Conservation (phyloP, 768 basidiomycete genomes). For the Leccinellum albellum region DNA sequence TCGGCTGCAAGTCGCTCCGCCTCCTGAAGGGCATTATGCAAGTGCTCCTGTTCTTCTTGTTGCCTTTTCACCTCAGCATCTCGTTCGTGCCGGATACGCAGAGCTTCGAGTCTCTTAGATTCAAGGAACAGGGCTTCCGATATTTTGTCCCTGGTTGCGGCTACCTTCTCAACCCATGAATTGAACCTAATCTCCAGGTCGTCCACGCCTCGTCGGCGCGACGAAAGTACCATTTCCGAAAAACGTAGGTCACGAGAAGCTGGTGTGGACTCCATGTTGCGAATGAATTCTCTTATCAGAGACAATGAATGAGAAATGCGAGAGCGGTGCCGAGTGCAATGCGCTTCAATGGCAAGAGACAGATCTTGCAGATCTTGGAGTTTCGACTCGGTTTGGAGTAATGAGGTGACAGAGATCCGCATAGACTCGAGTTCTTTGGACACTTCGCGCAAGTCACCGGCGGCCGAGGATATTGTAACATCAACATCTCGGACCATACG, state of each 20-base stretch:
- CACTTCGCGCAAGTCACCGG: constrained; percentile 38
- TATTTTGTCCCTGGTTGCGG: constrained; percentile 30
- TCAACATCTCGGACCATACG: constrained; percentile 55
- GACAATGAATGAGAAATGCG: constrained; percentile 47
- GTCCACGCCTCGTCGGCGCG: constrained; percentile 49
- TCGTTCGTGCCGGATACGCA: constrained; percentile 29
- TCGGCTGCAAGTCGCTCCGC: constrained; percentile 30
- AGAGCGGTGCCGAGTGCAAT: constrained; percentile 33
- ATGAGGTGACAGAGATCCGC: constrained; percentile 33
- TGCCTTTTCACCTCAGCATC: constrained; percentile 24
- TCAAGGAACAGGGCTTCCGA: constrained; percentile 41
- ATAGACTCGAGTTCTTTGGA: constrained; percentile 39
- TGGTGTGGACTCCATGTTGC: constrained; percentile 50
- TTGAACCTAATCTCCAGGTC: constrained; percentile 47
- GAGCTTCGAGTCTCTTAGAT: constrained; percentile 39
- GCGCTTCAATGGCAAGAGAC: constrained; percentile 33
- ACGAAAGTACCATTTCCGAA: constrained; percentile 45
- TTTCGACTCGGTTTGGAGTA: constrained; percentile 27
- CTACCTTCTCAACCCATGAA: constrained; percentile 43
- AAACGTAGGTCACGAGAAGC: constrained; percentile 40
- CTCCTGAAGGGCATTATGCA: constrained; percentile 35
- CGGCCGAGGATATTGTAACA: constrained; percentile 33
- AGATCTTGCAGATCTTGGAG: constrained; percentile 37
- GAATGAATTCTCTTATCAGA: constrained; percentile 51
- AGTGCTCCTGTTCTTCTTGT: constrained; percentile 15